A percentile compares a stretch with the other conserved stretches of the same genome.
phyloP scores from a whole-genome alignment of 306 rosid genomes.

The Fragaria vesca region DNA sequence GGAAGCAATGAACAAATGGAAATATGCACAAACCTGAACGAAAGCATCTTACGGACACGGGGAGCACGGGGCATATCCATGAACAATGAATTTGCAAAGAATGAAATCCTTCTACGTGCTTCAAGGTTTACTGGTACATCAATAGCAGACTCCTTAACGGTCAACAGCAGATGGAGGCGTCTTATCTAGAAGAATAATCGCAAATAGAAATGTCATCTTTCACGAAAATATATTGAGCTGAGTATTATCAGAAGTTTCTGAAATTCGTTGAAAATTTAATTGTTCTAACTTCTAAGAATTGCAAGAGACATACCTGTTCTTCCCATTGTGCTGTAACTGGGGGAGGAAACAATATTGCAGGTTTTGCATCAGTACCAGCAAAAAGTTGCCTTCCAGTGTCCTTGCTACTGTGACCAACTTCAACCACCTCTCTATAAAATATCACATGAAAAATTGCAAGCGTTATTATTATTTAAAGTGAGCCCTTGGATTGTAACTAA shows the following conservation, averaged over 20 bases:
- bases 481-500: background rate
- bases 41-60: conserved; percentile 91
- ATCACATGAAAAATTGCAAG: conserved; percentile 24
- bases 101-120: conserved; percentile 93
- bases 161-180: conserved; percentile 75
- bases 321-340: conserved; percentile 88
- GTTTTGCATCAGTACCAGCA: conserved; percentile 82
- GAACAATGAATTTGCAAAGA: conserved; percentile 89
- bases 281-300: background rate
- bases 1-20: conserved; percentile 16
- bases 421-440: conserved; percentile 72
- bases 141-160: conserved; percentile 84
- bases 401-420: conserved; percentile 76
- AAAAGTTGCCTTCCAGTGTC: conserved; percentile 92
- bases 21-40: conserved; percentile 64
- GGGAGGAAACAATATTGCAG: conserved; percentile 80
- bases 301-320: conserved; percentile 66
- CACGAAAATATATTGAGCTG: background rate
- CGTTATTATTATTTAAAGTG: conserved; percentile 12
- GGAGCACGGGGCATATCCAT: conserved; percentile 99
- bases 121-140: conserved; percentile 94
- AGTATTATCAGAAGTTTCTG: background rate
- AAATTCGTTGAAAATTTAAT: background rate
- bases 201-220: conserved; percentile 18
- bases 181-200: conserved; percentile 57